Evolutionary conservation across 2,329 filamentous ascomycete species (phyloP).

Genomic region (Sporothrix luriei): DNA sequence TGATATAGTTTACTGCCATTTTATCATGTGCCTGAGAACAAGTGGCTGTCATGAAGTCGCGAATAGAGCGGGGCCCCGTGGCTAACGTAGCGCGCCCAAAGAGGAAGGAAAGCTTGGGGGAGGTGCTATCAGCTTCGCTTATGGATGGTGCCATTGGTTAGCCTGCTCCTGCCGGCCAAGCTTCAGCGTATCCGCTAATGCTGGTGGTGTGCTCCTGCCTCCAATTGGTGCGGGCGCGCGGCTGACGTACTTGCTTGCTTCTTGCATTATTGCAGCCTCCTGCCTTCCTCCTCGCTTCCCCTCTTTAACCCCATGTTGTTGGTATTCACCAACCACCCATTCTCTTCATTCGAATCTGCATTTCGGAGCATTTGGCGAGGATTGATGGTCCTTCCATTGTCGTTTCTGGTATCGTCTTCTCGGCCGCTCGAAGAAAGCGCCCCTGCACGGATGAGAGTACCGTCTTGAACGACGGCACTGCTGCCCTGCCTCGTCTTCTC

Average conservation of each 20-base stretch:
- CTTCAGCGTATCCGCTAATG: neutral
- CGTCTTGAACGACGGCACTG: constrained; percentile 14
- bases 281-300: neutral
- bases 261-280: neutral
- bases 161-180: constrained; percentile 10
- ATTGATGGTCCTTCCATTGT: constrained; percentile 8
- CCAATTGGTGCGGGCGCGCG: neutral
- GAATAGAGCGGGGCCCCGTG: neutral
- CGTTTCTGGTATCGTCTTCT: neutral
- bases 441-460: constrained; percentile 5
- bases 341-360: neutral
- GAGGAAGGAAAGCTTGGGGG: constrained; percentile 26
- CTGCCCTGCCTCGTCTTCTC: neutral
- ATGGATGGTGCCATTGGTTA: constrained; percentile 4
- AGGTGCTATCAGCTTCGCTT: neutral
- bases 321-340: neutral
- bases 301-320: neutral
- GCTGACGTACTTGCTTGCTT: neutral
- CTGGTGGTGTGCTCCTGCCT: neutral
- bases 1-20: neutral
- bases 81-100: constrained; percentile 6
- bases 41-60: neutral
- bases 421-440: neutral
- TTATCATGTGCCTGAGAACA: neutral
- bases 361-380: neutral